phyloP scores from a whole-genome alignment of 495 filamentous ascomycete genomes.

The Astrothelium macrocarpum region DNA sequence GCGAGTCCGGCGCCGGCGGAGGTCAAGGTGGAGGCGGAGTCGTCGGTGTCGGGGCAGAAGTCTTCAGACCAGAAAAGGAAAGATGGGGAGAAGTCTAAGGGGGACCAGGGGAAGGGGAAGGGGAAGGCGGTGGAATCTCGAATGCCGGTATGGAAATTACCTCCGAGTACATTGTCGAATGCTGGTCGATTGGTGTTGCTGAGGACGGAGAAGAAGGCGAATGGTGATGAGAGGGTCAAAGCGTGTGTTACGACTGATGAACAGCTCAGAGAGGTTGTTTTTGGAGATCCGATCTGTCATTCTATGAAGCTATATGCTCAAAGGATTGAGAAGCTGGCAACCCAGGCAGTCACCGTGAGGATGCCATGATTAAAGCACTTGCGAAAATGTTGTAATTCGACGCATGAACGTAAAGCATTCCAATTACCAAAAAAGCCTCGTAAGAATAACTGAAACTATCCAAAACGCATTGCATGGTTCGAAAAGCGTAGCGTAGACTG shows the following conservation, averaged over 20 bases:
- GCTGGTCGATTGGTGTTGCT: constrained; percentile 61
- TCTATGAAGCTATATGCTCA: constrained; percentile 65
- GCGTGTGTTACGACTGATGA: constrained; percentile 57
- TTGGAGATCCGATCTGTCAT: constrained; percentile 72
- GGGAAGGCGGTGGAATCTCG: constrained; percentile 6
- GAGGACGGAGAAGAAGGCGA: constrained; percentile 30
- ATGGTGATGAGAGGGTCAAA: constrained; percentile 42
- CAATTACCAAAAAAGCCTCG: too few species aligned
- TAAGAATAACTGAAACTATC: too few species aligned
- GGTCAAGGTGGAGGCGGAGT: not conserved
- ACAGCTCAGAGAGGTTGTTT: constrained; percentile 54
- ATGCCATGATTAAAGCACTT: not conserved
- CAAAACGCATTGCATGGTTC: too few species aligned
- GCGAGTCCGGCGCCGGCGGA: constrained; percentile 46
- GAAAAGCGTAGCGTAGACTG: too few species aligned
- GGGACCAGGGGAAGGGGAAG: constrained; percentile 11
- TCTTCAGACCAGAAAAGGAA: not conserved
- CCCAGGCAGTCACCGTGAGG: constrained; percentile 50
- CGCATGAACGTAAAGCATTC: too few species aligned
- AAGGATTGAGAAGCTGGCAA: constrained; percentile 57
- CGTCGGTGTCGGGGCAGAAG: not conserved
- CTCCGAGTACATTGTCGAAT: constrained; percentile 50
- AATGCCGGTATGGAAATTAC: constrained; percentile 51
- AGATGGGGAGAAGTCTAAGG: not conserved
- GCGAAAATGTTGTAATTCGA: too few species aligned